phyloP scores from a whole-genome alignment of 306 rosid genomes.

The Albizia julibrissin region DNA sequence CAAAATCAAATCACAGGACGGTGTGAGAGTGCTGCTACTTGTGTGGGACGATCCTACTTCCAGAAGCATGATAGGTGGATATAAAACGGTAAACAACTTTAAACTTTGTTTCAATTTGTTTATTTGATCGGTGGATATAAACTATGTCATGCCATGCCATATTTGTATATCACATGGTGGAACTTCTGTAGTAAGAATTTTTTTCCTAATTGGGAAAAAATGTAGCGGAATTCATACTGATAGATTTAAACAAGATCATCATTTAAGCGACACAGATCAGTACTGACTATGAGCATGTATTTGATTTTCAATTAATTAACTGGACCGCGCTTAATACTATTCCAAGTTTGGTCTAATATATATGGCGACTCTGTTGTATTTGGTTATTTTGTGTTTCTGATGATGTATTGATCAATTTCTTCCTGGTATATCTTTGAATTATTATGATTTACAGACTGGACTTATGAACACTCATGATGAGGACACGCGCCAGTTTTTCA shows the following conservation, averaged over 20 bases:
- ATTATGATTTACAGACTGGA: slow-evolving; percentile 59
- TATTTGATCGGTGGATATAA: neutral
- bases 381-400: slow-evolving; percentile 28
- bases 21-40: slow-evolving; percentile 85
- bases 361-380: neutral
- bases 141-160: neutral
- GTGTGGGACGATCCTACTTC: slow-evolving; percentile 98
- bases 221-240: neutral
- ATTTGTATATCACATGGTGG: neutral
- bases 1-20: slow-evolving; percentile 81
- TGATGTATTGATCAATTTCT: slow-evolving; percentile 11
- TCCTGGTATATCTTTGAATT: neutral
- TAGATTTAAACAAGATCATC: neutral
- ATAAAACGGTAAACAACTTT: slow-evolving; percentile 54
- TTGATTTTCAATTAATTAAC: no score
- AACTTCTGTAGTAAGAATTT: neutral
- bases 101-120: slow-evolving; percentile 11
- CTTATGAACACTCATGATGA: slow-evolving; percentile 75
- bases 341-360: no score
- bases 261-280: neutral
- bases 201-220: neutral
- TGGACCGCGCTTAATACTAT: no score
- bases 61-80: slow-evolving; percentile 70
- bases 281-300: neutral
- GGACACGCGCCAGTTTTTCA: slow-evolving; percentile 80